Conservation (phyloP, 2,329 filamentous ascomycete species). For the Pseudopyrenochaeta lycopersici region DNA sequence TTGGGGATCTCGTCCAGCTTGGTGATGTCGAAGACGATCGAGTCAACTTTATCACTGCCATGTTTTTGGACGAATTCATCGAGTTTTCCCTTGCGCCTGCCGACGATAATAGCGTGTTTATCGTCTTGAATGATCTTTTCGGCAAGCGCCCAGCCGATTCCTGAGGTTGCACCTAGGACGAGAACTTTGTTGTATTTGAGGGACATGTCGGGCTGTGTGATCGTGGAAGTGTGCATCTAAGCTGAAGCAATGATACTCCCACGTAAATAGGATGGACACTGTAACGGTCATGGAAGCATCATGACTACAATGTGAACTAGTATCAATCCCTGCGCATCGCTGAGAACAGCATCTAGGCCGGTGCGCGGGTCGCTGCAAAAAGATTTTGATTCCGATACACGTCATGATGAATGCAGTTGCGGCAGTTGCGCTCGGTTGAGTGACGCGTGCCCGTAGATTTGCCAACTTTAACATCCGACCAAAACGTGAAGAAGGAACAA, state of each 20-base stretch:
- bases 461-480: no score
- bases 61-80: slow-evolving; percentile 58
- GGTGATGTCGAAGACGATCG: slow-evolving; percentile 61
- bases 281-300: slow-evolving; percentile 2
- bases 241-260: no score
- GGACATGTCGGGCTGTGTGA: slow-evolving; percentile 46
- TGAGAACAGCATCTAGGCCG: neutral
- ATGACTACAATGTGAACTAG: neutral
- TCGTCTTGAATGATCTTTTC: slow-evolving; percentile 59
- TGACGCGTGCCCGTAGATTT: no score
- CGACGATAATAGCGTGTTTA: slow-evolving; percentile 59
- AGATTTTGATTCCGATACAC: no score
- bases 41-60: slow-evolving; percentile 56
- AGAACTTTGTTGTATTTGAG: slow-evolving; percentile 63
- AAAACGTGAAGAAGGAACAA: no score
- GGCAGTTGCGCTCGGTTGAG: no score
- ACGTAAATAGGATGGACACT: neutral
- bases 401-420: no score
- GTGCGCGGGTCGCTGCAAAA: neutral
- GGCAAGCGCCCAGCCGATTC: slow-evolving; percentile 62
- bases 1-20: slow-evolving; percentile 58
- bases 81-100: slow-evolving; percentile 61
- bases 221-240: neutral
- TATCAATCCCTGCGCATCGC: neutral
- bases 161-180: slow-evolving; percentile 63